Percentiles rank a stretch among this genome's conserved stretches.
Evolutionary conservation across 352 stramenopile genomes (phyloP).

Genomic region (Globisporangium lucens): DNA sequence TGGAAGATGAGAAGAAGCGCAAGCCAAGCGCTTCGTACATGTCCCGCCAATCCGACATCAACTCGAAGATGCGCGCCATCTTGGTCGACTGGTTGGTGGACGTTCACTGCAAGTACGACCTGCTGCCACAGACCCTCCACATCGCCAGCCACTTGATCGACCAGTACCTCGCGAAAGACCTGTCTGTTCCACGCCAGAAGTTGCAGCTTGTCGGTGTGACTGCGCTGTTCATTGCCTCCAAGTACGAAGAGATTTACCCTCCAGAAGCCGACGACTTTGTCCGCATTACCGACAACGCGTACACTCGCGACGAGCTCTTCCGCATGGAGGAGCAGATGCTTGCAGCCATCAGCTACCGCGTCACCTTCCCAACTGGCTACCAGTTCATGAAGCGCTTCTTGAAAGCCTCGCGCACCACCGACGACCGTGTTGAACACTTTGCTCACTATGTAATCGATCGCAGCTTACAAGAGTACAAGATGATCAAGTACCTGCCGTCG

Average conservation of each 20-base stretch:
- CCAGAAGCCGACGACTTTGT: slow-evolving; percentile 93
- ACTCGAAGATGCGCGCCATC: slow-evolving; percentile 98
- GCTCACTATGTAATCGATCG: slow-evolving; percentile 98
- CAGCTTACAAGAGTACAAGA: slow-evolving; percentile 97
- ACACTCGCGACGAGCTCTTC: slow-evolving; percentile 82
- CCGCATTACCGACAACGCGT: slow-evolving; percentile 97
- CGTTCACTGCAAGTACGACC: slow-evolving; percentile 81
- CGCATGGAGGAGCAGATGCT: slow-evolving; percentile 81
- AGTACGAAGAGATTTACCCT: slow-evolving; percentile 98
- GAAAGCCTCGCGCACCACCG: slow-evolving; percentile 70
- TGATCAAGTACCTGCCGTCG: slow-evolving; percentile 97
- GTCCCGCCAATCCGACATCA: slow-evolving; percentile 95
- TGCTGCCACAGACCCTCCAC: slow-evolving; percentile 79
- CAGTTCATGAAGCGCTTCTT: slow-evolving; percentile 88
- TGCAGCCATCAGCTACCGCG: slow-evolving; percentile 63
- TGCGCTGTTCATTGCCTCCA: slow-evolving; percentile 95
- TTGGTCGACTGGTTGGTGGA: slow-evolving; percentile 99
- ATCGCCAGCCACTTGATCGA: slow-evolving; percentile 86
- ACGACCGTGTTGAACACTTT: slow-evolving; percentile 84
- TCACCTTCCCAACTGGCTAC: slow-evolving; percentile 82
- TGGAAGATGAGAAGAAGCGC: slow-evolving; percentile 63
- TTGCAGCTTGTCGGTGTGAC: slow-evolving; percentile 96
- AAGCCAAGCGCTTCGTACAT: slow-evolving; percentile 73
- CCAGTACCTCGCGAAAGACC: slow-evolving; percentile 66
- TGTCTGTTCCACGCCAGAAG: slow-evolving; percentile 72